phyloP scores from a whole-genome alignment of 441 rosid genomes.

The Croton setiger region DNA sequence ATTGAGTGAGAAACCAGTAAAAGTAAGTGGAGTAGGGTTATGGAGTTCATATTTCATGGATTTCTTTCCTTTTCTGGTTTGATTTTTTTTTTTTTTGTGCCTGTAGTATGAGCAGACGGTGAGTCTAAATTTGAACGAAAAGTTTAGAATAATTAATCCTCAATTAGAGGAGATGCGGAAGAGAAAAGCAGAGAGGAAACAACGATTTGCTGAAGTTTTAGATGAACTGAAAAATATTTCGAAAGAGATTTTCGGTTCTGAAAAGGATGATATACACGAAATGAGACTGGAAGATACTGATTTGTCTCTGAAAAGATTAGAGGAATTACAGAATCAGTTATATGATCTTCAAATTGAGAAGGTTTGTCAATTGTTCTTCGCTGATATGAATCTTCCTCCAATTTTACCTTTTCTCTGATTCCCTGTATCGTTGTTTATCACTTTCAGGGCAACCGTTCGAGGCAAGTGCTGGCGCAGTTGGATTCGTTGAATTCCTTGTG shows the following conservation, averaged over 20 bases:
- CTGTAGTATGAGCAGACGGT: slow-evolving; percentile 42
- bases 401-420: background rate
- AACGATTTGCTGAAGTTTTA: slow-evolving; percentile 51
- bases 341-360: slow-evolving; percentile 61
- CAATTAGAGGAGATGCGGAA: slow-evolving; percentile 55
- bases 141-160: slow-evolving; percentile 40
- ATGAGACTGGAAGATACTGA: slow-evolving; percentile 50
- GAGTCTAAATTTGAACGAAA: slow-evolving; percentile 54
- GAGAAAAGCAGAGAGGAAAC: slow-evolving; percentile 54
- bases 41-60: background rate
- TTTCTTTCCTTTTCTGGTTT: background rate
- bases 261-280: slow-evolving; percentile 27
- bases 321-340: slow-evolving; percentile 46
- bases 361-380: slow-evolving; percentile 32
- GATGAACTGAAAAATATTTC: slow-evolving; percentile 51
- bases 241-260: slow-evolving; percentile 42
- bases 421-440: background rate
- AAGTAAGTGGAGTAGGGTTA: slow-evolving; percentile 27
- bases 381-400: no score
- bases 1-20: slow-evolving; percentile 50
- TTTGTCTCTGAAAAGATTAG: slow-evolving; percentile 55
- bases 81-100: background rate
- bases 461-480: slow-evolving; percentile 41
- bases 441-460: slow-evolving; percentile 51
- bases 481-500: slow-evolving; percentile 45